Conservation (phyloP, 495 filamentous ascomycete species). For the Friedmanniomyces simplex region DNA sequence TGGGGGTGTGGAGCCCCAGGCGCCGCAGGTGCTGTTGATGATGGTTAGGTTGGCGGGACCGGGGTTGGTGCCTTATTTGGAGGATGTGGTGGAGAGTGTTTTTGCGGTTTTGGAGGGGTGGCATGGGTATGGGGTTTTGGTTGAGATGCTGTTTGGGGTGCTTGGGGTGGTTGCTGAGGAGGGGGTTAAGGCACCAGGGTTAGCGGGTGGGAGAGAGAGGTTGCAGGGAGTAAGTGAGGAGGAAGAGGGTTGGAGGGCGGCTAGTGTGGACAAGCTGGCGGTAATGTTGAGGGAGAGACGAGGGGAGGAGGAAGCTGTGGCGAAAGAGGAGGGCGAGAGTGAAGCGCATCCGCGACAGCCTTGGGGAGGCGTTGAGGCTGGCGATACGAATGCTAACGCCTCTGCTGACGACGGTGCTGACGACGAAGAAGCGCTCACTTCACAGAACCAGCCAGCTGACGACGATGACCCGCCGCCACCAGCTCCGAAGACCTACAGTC, state of each 20-base stretch:
- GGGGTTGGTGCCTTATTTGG: conserved; percentile 72
- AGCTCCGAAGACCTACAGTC: conserved; percentile 29
- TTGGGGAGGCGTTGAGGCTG: conserved; percentile 12
- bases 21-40: conserved; percentile 85
- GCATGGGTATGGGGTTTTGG: conserved; percentile 82
- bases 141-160: conserved; percentile 75
- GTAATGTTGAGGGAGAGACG: conserved; percentile 1
- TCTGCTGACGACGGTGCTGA: conserved; percentile 5
- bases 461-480: conserved; percentile 37
- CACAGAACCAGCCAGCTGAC: conserved; percentile 45
- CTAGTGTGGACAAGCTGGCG: conserved; percentile 35
- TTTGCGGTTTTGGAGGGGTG: conserved; percentile 86
- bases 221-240: background rate
- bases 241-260: conserved; percentile 3
- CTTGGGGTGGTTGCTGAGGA: conserved; percentile 73
- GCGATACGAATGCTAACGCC: conserved; percentile 11
- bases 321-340: background rate
- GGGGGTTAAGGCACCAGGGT: conserved; percentile 52
- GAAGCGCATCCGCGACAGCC: conserved; percentile 15
- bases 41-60: conserved; percentile 84
- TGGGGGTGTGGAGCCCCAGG: conserved; percentile 67
- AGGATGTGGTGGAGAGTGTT: conserved; percentile 79
- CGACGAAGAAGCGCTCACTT: conserved; percentile 1
- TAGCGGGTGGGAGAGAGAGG: conserved; percentile 26
- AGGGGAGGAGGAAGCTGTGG: background rate